Base-by-base conservation (phyloP, 345 rosid genomes). In the Schrenkiella parvula region DNA sequence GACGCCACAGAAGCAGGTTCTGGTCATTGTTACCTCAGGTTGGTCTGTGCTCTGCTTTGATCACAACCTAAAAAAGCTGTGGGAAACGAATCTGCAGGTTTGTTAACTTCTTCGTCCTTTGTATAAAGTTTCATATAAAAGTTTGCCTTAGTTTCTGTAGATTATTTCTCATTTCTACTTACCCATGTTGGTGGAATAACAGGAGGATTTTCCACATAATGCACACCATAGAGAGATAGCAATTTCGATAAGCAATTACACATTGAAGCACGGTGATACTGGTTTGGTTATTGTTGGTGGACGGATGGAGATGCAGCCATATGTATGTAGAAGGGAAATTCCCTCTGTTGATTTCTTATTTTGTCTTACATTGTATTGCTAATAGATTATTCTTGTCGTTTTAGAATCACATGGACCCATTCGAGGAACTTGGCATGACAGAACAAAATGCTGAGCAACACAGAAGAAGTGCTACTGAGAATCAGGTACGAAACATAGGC, bases 21-120 rank as follows among this genome's bases (percentile, higher is more conserved):
- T 95, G 84, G 97, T 92, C 34, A 98, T 92, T 80, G 97, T 95
- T 78, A 92, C 99, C 10, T 85, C 99, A 0, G 97, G 90, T 44
- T 92, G 98, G 98, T 82, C 82, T 6, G 99, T 95, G 9, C 87
- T 92, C 86, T 95, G 99, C 82, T 95, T 85, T 61, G 98, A 95
- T 87, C 99, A 95, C 66, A 95, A 92, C 82, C 84, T 92, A 13
- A 87, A 90, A 2, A 95, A 92, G 84, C 85, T 95, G 3, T 95
- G 97, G 99, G 99, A 95, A 74, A 80, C 76, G 42, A 90, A 84
- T 83, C 80, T 92, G 70, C 99, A 95, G 99, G 99, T 92, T 29
- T 3, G 10, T 50, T 14, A 8, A 55, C 66, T 25, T 65, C 37
- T 46, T 63, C 6, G 13, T 62, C 29, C 13, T 21, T 64, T 17